Evolutionary conservation across 371 early-diverging fungal species (phyloP).

Genomic region (Cokeromyces recurvatus): DNA sequence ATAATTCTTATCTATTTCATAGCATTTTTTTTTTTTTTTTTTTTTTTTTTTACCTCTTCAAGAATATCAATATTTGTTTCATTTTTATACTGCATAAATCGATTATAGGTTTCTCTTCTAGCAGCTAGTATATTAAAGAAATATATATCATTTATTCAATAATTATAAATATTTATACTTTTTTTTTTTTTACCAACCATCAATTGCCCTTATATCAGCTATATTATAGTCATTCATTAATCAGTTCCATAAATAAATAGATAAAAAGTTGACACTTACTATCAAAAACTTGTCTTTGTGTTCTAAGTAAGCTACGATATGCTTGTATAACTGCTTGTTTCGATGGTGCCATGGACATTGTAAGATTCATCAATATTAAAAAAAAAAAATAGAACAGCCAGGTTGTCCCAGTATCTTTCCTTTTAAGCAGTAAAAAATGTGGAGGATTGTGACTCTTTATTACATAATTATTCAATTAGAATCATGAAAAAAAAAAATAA

Average conservation of each 20-base stretch:
- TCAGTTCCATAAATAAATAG: too few species aligned
- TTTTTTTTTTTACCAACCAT: slow-evolving; percentile 15
- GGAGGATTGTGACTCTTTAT: too few species aligned
- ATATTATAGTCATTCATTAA: too few species aligned
- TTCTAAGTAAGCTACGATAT: slow-evolving; percentile 35
- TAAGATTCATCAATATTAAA: background rate
- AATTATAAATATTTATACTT: background rate
- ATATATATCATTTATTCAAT: too few species aligned
- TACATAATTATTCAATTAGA: too few species aligned
- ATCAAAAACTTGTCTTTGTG: slow-evolving; percentile 40
- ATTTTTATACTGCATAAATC: slow-evolving; percentile 42
- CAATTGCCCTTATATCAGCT: slow-evolving; percentile 34
- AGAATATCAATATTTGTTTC: slow-evolving; percentile 39
- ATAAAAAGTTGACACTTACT: too few species aligned
- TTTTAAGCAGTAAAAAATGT: too few species aligned
- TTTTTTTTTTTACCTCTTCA: slow-evolving; percentile 28
- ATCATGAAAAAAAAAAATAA: too few species aligned
- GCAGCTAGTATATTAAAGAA: slow-evolving; percentile 23
- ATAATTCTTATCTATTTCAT: too few species aligned
- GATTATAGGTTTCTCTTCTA: slow-evolving; percentile 33
- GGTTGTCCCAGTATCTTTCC: too few species aligned
- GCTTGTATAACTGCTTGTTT: slow-evolving; percentile 38
- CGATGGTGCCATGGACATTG: slow-evolving; percentile 16
- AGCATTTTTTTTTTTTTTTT: background rate
- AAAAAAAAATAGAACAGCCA: background rate